Evolutionary conservation across 306 rosid genomes (phyloP).

Genomic region (Lithocarpus polystachyus): DNA sequence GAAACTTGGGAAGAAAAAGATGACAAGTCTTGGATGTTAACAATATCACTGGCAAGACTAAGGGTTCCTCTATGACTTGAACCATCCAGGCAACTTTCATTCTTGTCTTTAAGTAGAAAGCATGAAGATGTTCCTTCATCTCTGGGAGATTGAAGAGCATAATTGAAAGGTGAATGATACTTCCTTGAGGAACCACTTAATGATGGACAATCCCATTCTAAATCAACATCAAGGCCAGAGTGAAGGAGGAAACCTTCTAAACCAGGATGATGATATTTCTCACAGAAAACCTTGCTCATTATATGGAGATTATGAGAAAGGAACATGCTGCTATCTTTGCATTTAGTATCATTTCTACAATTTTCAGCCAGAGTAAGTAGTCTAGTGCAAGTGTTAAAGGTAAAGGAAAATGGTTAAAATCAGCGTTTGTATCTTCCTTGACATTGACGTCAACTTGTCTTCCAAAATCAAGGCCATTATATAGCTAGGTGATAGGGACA

Average conservation of each 20-base stretch:
- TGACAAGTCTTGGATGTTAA: constrained; percentile 27
- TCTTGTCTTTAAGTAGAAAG: constrained; percentile 24
- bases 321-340: constrained; percentile 24
- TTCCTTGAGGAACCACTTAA: no score
- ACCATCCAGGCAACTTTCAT: constrained; percentile 6
- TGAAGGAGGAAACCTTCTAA: no score
- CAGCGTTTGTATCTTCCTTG: constrained; percentile 21
- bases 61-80: constrained; percentile 15
- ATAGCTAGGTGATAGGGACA: constrained; percentile 30
- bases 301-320: constrained; percentile 34
- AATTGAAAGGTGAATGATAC: not conserved
- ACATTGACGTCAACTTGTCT: constrained; percentile 22
- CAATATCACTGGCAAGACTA: constrained; percentile 27
- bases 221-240: no score
- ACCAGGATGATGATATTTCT: no score
- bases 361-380: no score
- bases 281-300: not conserved
- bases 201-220: no score
- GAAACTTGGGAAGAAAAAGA: no score
- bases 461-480: constrained; percentile 31
- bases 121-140: constrained; percentile 29
- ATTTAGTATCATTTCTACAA: constrained; percentile 18
- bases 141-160: constrained; percentile 29
- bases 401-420: no score
- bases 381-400: no score